These are phyloP conservation scores for Jatropha podagrica DNA, from an alignment of 441 rosid species.

Conservation along the genomic window DNA sequence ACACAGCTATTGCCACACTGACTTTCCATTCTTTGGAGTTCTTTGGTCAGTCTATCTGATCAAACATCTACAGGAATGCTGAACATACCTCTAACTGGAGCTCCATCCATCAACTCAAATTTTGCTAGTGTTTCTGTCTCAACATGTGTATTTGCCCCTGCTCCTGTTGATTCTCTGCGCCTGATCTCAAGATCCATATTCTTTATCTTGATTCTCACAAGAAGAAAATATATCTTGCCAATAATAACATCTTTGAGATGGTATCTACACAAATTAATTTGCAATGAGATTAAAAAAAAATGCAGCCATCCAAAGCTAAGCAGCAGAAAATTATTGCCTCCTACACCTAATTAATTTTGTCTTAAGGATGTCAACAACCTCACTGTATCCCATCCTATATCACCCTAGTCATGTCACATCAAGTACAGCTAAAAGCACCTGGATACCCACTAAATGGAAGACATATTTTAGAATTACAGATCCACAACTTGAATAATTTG, in stretches of 20 bases:
- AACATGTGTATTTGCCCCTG: slow-evolving; percentile 87
- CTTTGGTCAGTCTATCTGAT: slow-evolving; percentile 5
- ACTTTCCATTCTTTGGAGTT: not conserved
- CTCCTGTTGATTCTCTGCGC: slow-evolving; percentile 91
- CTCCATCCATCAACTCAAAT: slow-evolving; percentile 95
- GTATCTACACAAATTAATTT: slow-evolving; percentile 55
- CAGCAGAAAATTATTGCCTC: not conserved
- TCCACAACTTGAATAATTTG: not conserved
- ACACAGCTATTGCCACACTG: not conserved
- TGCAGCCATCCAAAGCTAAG: slow-evolving; percentile 16
- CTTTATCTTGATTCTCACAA: slow-evolving; percentile 89
- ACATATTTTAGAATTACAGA: not conserved
- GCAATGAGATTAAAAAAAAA: slow-evolving; percentile 3
- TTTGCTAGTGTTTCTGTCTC: slow-evolving; percentile 95
- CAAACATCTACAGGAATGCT: not conserved
- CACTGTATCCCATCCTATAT: not conserved
- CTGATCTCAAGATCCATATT: slow-evolving; percentile 97
- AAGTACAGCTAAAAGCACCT: not conserved
- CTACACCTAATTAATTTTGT: not conserved
- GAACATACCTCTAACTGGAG: slow-evolving; percentile 86
- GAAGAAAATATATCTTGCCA: slow-evolving; percentile 87
- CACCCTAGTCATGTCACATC: not conserved
- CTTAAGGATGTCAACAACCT: too few relatives aligned
- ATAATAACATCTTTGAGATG: slow-evolving; percentile 92
- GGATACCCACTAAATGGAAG: not conserved